Conservation (phyloP, 495 filamentous ascomycete genomes). For the Hypoxylon lienhwacheense region DNA sequence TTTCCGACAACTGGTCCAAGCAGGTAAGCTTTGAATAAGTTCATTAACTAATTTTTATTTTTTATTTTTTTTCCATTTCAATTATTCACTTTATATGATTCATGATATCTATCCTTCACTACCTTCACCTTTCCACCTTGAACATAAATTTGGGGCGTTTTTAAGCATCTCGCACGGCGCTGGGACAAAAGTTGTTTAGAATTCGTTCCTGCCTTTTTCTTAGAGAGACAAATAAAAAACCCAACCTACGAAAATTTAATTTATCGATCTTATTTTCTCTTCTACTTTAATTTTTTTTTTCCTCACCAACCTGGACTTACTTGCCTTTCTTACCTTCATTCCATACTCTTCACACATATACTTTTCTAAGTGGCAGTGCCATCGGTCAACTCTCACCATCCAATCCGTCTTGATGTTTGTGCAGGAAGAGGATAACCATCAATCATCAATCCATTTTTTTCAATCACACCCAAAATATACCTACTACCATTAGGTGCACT, state of each 20-base stretch:
- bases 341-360: conserved; percentile 16
- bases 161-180: conserved; percentile 13
- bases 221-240: too few species aligned
- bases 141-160: conserved; percentile 4
- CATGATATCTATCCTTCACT: too few species aligned
- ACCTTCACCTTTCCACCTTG: neutral
- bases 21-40: conserved; percentile 35
- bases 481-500: too few species aligned
- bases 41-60: too few species aligned
- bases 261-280: too few species aligned
- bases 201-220: neutral
- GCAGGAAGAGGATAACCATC: conserved; percentile 16
- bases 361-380: conserved; percentile 35
- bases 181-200: neutral
- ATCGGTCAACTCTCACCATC: neutral
- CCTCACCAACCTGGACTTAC: neutral
- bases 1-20: conserved; percentile 47
- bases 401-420: conserved; percentile 14
- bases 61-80: conserved; percentile 10
- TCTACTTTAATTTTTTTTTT: neutral
- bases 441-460: conserved; percentile 22
- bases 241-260: too few species aligned
- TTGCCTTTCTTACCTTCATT: conserved; percentile 4
- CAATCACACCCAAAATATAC: conserved; percentile 25
- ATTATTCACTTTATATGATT: conserved; percentile 15